Base-by-base conservation (phyloP, 1,284 basidiomycete genomes). In the Xerocomus minutiporus region DNA sequence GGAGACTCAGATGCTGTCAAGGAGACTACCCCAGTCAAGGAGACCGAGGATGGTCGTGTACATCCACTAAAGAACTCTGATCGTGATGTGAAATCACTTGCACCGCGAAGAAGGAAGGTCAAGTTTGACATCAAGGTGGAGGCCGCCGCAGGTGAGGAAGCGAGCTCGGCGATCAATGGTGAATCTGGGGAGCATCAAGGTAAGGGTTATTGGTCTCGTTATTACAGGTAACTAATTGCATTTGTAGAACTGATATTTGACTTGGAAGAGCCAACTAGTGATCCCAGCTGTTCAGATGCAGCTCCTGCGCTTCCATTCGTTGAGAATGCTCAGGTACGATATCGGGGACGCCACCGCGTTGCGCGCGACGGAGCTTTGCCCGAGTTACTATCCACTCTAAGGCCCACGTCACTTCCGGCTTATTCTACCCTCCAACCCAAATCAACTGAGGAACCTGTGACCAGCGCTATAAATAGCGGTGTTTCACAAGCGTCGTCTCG, bases 61-160 rank as follows among this genome's bases (percentile, higher is more conserved):
- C 58, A 50, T 51, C 55, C 39, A 23, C 41, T 51, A 20, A 52
- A 55, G 51, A 58, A 56, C 12, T 26, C 57, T 43, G 58, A 61
- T 53, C 54, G 40, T 26, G 51, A 64, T 34, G 39, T 7, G 43
- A 57, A 47, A 56, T 48, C 61, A 32, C 50, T 56, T 31, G 61
- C 59, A 36, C 53, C 66, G 31, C 86, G 82, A 62, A 78, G 75
- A 63, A 73, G 83, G 52, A 86, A 83, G 64, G 86, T 90, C 20
- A 88, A 85, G 8, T 90, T 90, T 60, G 79, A 88, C 57, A 78
- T 86, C 46, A 72, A 83, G 62, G 77, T 82, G 15, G 80, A 75
- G 39, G 74, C 78, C 8, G 67, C 75, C 28, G 73, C 77, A 42
- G 78, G 78, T 51, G 73, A 76, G 43, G 70, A 72, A 42, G 60